Percentiles rank a stretch among this genome's conserved stretches.
These are phyloP conservation scores for Helminthosporium solani DNA, from an alignment of 2,329 filamentous ascomycete genomes.

Conservation along the genomic window DNA sequence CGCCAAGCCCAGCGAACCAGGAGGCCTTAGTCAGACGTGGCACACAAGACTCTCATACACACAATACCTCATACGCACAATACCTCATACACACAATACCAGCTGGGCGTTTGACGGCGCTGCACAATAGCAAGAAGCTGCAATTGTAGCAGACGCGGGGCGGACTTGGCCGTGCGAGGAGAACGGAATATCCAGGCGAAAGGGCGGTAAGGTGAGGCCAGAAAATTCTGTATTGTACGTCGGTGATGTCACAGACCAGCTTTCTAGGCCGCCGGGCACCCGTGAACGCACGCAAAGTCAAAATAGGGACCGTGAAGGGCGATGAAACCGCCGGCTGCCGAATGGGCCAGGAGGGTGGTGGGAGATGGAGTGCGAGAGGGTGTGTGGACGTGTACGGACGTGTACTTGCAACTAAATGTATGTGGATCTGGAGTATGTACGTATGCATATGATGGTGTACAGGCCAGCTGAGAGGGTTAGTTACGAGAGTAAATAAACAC, in stretches of 20 bases:
- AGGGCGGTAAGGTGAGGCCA: not conserved
- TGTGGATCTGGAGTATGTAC: no score
- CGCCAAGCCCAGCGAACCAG: constrained; percentile 11
- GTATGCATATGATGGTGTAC: not conserved
- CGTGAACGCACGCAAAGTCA: not conserved
- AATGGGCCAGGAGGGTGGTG: not conserved
- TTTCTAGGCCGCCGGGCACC: not conserved
- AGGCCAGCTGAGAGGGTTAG: not conserved
- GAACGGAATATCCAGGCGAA: constrained; percentile 1
- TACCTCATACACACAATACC: not conserved
- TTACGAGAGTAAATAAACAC: constrained; percentile 12
- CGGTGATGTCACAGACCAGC: constrained; percentile 7
- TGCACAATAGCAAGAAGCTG: constrained; percentile 3
- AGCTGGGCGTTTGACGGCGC: constrained; percentile 11
- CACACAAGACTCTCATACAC: not conserved
- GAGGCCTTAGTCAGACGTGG: constrained; percentile 11
- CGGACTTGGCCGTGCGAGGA: not conserved
- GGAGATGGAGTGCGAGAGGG: no score
- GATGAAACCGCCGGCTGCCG: no score
- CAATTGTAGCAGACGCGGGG: not conserved
- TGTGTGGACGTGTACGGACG: no score
- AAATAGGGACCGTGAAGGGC: no score
- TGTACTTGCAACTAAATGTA: no score
- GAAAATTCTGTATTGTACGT: constrained; percentile 6
- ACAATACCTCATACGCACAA: not conserved